Percentiles rank a stretch among this genome's conserved stretches.
These are phyloP conservation scores for Diplodia corticola DNA, from an alignment of 2,329 filamentous ascomycete genomes.

Conservation along the genomic window DNA sequence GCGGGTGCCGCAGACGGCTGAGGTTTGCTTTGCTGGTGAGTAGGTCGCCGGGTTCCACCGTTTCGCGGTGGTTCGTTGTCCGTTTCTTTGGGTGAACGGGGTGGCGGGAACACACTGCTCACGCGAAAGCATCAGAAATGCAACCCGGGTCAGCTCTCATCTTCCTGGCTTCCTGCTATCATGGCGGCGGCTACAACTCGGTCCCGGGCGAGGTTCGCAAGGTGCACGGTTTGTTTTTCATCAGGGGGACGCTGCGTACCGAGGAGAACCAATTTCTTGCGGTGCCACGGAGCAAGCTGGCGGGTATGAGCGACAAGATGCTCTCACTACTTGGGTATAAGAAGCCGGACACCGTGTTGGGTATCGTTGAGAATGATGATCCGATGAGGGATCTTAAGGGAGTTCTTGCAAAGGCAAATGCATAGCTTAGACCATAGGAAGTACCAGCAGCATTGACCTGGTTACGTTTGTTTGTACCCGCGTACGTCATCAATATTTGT, in stretches of 20 bases:
- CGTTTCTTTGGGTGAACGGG: too few relatives aligned
- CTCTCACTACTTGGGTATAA: slow-evolving; percentile 37
- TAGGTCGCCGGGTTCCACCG: too few relatives aligned
- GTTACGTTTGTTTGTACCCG: too few relatives aligned
- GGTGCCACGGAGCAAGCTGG: slow-evolving; percentile 34
- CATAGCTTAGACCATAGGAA: background rate
- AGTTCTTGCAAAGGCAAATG: slow-evolving; percentile 20
- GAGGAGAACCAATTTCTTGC: slow-evolving; percentile 41
- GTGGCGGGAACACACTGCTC: too few relatives aligned
- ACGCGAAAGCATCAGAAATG: slow-evolving; percentile 34
- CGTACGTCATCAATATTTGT: too few relatives aligned
- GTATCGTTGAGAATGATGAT: slow-evolving; percentile 38
- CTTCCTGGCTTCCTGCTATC: slow-evolving; percentile 37
- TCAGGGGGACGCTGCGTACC: slow-evolving; percentile 32
- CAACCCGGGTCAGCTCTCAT: slow-evolving; percentile 39
- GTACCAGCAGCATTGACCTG: too few relatives aligned
- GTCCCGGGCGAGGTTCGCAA: slow-evolving; percentile 28
- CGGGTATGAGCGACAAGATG: slow-evolving; percentile 38
- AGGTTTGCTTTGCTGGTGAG: slow-evolving; percentile 39
- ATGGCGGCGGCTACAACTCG: slow-evolving; percentile 38
- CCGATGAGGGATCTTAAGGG: slow-evolving; percentile 27
- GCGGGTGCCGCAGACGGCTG: slow-evolving; percentile 30
- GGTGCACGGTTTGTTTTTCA: slow-evolving; percentile 37
- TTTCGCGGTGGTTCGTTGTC: too few relatives aligned
- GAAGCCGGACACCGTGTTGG: slow-evolving; percentile 35